Base-by-base conservation (phyloP, 2,329 filamentous ascomycete genomes). In the Monilinia laxa region DNA sequence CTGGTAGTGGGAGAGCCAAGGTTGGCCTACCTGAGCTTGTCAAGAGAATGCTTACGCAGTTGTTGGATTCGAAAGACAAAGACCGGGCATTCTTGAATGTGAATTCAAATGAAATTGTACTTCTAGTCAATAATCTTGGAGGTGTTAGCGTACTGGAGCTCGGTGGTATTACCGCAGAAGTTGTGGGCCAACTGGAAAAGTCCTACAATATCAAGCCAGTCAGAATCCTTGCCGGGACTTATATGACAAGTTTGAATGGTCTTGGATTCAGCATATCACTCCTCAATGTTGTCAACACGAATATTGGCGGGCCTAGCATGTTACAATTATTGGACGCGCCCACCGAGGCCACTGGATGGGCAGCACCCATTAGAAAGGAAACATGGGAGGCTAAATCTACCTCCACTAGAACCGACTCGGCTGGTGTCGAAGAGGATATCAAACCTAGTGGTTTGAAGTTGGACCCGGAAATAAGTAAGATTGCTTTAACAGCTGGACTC, bases 171-270 rank as follows among this genome's bases (percentile, higher is more conserved):
- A 87, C 86, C 2, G 82, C 85, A n/a, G 88, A 90, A 75, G 84
- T 90, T 9, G 80, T 86, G 7, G 79, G 81, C 53, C 88, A 90
- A 73, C 79, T 91, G 54, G 80, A 83, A 67, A 79, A 79, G 42
- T 79, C 81, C 67, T 88, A 86, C 75, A 80, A 82, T 42, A 86
- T 90, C 72, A 84, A 83, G 71, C 87, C 87, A 0, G 82, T 83
- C 31, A 79, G 88, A 52, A 82, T 89, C 56, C 80, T 90, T 49
- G 80, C 86, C 40, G 87, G 88, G 14, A 90, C 87, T 0, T 91
- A 87, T 78, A 87, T 91, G 82, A 91, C 89, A 23, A 90, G 87
- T 70, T 77, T 92, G 69, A 90, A 92, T 70, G 88, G 87, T 1
- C 80, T 89, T 10, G 89, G 89, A 5, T 91, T 92, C 78, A 90